phyloP scores from a whole-genome alignment of 202 grass and related monocot species.

The Cymbopogon flexuosus region DNA sequence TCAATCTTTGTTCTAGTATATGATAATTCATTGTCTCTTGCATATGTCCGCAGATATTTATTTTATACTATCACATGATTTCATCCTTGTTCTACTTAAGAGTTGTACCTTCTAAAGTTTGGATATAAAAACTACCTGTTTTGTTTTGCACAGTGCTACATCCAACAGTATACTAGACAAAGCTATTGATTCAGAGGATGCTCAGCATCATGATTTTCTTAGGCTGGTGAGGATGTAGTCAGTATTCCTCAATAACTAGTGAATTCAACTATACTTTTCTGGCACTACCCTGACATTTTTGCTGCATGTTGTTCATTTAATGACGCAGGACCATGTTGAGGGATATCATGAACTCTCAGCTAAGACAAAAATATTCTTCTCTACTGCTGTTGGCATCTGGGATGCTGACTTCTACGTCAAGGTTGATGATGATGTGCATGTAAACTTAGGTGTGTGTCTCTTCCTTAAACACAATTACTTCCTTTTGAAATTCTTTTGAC shows the following conservation, averaged over 20 bases:
- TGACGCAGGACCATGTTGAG: conserved; percentile 77
- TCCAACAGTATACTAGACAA: conserved; percentile 91
- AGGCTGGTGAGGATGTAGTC: conserved; percentile 51
- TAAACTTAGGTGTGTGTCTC: conserved; percentile 75
- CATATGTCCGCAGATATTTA: not conserved
- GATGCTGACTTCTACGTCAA: conserved; percentile 95
- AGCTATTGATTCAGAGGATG: conserved; percentile 79
- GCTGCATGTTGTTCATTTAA: conserved; percentile 20
- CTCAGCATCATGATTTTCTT: conserved; percentile 77
- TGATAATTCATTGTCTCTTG: conserved; percentile 19
- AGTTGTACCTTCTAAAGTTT: not conserved
- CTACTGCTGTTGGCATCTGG: conserved; percentile 72
- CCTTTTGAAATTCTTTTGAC: conserved; percentile 4
- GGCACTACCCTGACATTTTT: conserved; percentile 19
- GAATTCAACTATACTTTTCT: conserved; percentile 7
- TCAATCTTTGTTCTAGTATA: not conserved
- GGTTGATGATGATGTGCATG: conserved; percentile 96
- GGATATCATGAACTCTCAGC: conserved; percentile 96
- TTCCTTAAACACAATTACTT: conserved; percentile 4
- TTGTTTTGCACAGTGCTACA: conserved; percentile 61
- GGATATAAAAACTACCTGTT: not conserved
- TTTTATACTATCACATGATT: conserved; percentile 13
- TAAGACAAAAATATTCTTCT: conserved; percentile 95
- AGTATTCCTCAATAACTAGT: conserved; percentile 11
- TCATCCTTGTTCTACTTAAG: not conserved